phyloP scores from a whole-genome alignment of 129 eudicot genomes.

The Silybum marianum region DNA sequence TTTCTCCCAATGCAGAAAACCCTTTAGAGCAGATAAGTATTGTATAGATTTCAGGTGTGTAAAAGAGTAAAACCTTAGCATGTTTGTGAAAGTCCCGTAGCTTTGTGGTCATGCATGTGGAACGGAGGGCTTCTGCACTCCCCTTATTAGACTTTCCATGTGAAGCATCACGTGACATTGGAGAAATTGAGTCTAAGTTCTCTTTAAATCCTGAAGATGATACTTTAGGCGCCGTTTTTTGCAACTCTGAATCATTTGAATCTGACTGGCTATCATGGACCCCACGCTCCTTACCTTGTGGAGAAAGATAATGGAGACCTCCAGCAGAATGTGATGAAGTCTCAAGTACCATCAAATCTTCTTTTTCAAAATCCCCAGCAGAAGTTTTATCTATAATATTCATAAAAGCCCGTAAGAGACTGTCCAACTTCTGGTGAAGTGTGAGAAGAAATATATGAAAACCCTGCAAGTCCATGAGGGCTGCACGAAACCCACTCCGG shows the following conservation, averaged over 20 bases:
- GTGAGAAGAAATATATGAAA: slow-evolving; percentile 91
- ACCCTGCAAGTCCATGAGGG: slow-evolving; percentile 90
- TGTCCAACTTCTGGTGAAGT: slow-evolving; percentile 85
- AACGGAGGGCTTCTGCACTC: slow-evolving; percentile 65
- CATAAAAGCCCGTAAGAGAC: slow-evolving; percentile 61
- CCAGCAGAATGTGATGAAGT: slow-evolving; percentile 52
- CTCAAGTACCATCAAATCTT: slow-evolving; percentile 62
- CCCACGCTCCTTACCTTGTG: slow-evolving; percentile 51
- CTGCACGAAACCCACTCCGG: slow-evolving; percentile 85
- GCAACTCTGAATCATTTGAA: slow-evolving; percentile 53
- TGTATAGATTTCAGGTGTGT: background rate
- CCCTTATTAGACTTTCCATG: slow-evolving; percentile 73
- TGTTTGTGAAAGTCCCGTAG: slow-evolving; percentile 89
- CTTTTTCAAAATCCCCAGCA: slow-evolving; percentile 63
- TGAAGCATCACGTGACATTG: slow-evolving; percentile 68
- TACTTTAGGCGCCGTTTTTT: slow-evolving; percentile 44
- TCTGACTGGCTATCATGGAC: slow-evolving; percentile 44
- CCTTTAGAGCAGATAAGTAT: background rate
- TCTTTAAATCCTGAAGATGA: slow-evolving; percentile 59
- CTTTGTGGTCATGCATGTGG: slow-evolving; percentile 76
- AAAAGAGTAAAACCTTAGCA: slow-evolving; percentile 66
- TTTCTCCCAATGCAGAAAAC: background rate
- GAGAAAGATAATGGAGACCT: slow-evolving; percentile 45
- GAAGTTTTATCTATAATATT: slow-evolving; percentile 53
- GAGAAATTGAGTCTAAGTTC: slow-evolving; percentile 60